Conservation (phyloP, 2,329 filamentous ascomycete genomes). For the Penicillium sp. region DNA sequence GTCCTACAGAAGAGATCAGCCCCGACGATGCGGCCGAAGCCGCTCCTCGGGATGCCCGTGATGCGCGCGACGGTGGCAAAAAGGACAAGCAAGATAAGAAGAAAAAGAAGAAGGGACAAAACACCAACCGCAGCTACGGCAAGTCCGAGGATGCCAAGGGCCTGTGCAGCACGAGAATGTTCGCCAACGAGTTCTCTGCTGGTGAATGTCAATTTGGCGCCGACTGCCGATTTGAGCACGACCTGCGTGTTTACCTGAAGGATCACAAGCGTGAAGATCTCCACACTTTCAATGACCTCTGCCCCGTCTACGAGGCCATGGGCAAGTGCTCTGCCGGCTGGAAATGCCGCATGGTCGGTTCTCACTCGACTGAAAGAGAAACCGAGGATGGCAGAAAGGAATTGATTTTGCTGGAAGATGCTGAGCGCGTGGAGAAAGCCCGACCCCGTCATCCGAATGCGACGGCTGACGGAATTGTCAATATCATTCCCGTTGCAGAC, state of each 20-base stretch:
- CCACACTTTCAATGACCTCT: conserved; percentile 72
- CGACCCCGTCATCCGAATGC: conserved; percentile 31
- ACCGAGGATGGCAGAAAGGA: conserved; percentile 80
- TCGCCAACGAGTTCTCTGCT: conserved; percentile 78
- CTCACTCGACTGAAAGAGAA: conserved; percentile 80
- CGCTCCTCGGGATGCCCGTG: conserved; percentile 47
- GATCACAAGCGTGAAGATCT: conserved; percentile 81
- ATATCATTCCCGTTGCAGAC: conserved; percentile 67
- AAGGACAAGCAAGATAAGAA: conserved; percentile 35
- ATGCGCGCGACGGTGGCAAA: conserved; percentile 31
- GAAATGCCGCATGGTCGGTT: conserved; percentile 89
- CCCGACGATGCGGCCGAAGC: conserved; percentile 64
- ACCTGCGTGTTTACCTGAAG: conserved; percentile 80
- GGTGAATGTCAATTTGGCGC: conserved; percentile 73
- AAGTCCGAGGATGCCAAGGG: conserved; percentile 73
- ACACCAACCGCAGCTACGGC: conserved; percentile 79
- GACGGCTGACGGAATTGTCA: conserved; percentile 67
- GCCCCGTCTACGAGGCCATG: conserved; percentile 75
- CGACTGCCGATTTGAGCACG: conserved; percentile 78
- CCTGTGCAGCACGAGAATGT: conserved; percentile 73
- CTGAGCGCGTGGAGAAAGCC: conserved; percentile 47
- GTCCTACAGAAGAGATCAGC: conserved; percentile 31
- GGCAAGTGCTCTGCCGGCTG: conserved; percentile 82
- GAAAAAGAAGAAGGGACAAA: conserved; percentile 72
- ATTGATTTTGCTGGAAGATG: conserved; percentile 67